A percentile compares a stretch with the other conserved stretches of the same genome.
Conservation (phyloP, 202 grass and related monocot genomes). For the Digitaria exilis region DNA sequence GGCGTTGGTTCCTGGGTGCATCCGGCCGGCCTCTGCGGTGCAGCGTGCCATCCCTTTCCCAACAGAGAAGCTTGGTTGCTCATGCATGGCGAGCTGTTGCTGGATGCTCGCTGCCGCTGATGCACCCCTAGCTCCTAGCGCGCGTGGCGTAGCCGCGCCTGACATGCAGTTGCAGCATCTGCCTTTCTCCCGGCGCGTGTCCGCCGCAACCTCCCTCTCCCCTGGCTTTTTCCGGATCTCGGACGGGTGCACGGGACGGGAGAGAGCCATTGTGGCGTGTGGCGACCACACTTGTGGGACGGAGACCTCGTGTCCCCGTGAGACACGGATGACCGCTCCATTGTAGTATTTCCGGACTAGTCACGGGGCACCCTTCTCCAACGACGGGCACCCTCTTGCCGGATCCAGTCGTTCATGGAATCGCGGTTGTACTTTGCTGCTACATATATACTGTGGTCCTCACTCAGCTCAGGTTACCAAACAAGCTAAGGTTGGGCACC, state of each 20-base stretch:
- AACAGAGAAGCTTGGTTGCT: neutral
- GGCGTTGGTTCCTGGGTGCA: neutral
- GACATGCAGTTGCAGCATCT: neutral
- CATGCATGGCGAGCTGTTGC: neutral
- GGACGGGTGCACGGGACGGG: no score
- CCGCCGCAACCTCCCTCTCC: neutral
- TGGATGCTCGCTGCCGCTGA: neutral
- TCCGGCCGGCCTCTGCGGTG: neutral
- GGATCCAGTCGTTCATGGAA: neutral
- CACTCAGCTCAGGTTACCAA: neutral
- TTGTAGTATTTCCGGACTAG: neutral
- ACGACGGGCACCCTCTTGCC: neutral
- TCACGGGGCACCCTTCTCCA: no score
- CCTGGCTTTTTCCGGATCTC: no score
- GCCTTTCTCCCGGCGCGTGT: constrained; percentile 4
- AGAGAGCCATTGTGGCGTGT: neutral
- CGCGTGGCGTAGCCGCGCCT: no score
- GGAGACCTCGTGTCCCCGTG: no score
- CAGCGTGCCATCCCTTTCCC: neutral
- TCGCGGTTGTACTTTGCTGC: neutral
- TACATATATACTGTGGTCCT: neutral
- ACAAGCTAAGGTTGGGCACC: neutral
- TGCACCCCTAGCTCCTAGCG: neutral
- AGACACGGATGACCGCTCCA: no score
- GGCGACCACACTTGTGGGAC: neutral